phyloP scores from a whole-genome alignment of 306 rosid species.

The Geum urbanum region DNA sequence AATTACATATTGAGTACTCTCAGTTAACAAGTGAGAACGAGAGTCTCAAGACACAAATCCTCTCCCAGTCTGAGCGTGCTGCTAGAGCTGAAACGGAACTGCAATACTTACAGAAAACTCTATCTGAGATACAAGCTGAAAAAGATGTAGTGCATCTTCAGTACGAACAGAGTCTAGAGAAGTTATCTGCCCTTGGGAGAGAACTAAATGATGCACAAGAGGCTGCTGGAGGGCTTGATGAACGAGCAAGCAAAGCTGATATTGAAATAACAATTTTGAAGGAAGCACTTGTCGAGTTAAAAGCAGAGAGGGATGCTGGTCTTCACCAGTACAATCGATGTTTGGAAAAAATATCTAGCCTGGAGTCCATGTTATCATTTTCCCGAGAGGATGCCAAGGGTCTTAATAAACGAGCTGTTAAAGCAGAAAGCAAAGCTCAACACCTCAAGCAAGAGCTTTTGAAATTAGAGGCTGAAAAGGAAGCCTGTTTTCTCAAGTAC shows the following conservation, averaged over 20 bases:
- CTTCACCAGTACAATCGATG: constrained; percentile 60
- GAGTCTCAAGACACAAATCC: constrained; percentile 32
- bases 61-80: constrained; percentile 45
- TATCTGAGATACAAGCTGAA: constrained; percentile 62
- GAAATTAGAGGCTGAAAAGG: constrained; percentile 64
- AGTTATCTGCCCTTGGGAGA: constrained; percentile 55
- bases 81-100: constrained; percentile 58
- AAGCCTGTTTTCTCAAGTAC: constrained; percentile 53
- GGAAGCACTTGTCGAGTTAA: constrained; percentile 63
- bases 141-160: constrained; percentile 70
- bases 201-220: constrained; percentile 51
- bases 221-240: constrained; percentile 67
- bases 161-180: constrained; percentile 66
- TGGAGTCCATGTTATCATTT: constrained; percentile 47
- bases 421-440: constrained; percentile 64
- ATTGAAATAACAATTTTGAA: constrained; percentile 68
- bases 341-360: constrained; percentile 62
- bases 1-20: constrained; percentile 24
- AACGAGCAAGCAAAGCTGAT: constrained; percentile 83
- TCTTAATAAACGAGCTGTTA: constrained; percentile 46
- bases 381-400: constrained; percentile 53
- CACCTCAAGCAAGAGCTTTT: constrained; percentile 55
- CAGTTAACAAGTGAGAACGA: constrained; percentile 46
- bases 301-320: constrained; percentile 63
- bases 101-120: constrained; percentile 53